Conservation (phyloP, 1,284 basidiomycete species). For the Vanrija pseudolonga region DNA sequence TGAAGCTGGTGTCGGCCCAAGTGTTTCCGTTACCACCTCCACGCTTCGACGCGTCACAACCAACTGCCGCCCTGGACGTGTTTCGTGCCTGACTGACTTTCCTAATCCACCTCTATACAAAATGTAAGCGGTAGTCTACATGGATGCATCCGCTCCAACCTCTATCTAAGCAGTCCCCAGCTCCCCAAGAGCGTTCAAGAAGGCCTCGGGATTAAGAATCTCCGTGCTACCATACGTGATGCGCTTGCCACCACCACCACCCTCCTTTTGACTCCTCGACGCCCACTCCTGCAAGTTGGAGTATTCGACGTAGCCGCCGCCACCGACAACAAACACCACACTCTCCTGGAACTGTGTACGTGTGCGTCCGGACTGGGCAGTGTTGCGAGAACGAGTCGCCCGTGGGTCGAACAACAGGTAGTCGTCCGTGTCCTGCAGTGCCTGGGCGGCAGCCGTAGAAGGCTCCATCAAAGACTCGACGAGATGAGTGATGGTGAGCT, state of each 20-base stretch:
- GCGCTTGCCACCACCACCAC: constrained; percentile 61
- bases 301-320: constrained; percentile 95
- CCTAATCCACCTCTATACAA: neutral
- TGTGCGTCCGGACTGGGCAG: constrained; percentile 50
- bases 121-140: constrained; percentile 9
- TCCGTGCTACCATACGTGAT: constrained; percentile 96
- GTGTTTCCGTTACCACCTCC: too few species aligned
- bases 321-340: constrained; percentile 92
- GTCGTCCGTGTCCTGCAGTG: constrained; percentile 92
- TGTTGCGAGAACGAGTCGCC: constrained; percentile 58
- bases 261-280: constrained; percentile 53
- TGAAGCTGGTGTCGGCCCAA: too few species aligned
- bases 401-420: constrained; percentile 92
- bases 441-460: constrained; percentile 82
- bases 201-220: constrained; percentile 82
- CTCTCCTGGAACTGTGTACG: constrained; percentile 72
- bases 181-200: constrained; percentile 56
- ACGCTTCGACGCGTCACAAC: too few species aligned
- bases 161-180: constrained; percentile 27
- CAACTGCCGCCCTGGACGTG: neutral
- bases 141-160: constrained; percentile 1
- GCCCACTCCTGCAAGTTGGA: constrained; percentile 94
- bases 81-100: neutral
- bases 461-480: constrained; percentile 98
- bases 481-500: constrained; percentile 85